phyloP scores from a whole-genome alignment of 495 filamentous ascomycete species.

The Aspergillus funiculosus region DNA sequence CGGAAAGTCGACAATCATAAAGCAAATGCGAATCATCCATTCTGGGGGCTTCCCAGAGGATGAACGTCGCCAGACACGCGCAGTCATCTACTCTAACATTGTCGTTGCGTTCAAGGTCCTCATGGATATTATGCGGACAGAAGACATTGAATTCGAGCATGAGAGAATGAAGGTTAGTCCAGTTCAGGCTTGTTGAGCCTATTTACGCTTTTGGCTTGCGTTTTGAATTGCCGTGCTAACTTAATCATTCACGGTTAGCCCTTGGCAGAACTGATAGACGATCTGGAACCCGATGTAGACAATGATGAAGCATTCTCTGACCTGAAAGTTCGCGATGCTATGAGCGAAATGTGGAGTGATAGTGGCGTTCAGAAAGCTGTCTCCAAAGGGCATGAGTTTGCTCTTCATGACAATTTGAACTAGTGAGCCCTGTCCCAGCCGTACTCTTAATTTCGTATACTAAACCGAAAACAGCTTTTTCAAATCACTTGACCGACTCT shows the following conservation, averaged over 20 bases:
- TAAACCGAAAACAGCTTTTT: constrained; percentile 68
- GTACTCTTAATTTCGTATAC: background rate
- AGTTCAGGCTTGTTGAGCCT: background rate
- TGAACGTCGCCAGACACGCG: constrained; percentile 87
- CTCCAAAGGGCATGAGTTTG: constrained; percentile 88
- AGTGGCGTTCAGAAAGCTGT: constrained; percentile 78
- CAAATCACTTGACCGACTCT: constrained; percentile 80
- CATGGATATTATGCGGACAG: constrained; percentile 87
- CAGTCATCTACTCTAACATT: constrained; percentile 91
- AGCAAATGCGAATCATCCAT: constrained; percentile 99
- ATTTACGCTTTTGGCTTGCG: background rate
- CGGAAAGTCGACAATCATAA: constrained; percentile 95
- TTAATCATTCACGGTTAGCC: constrained; percentile 21
- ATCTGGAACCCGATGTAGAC: constrained; percentile 65
- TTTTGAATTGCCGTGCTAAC: constrained; percentile 7
- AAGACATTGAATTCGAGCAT: constrained; percentile 68
- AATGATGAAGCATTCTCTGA: constrained; percentile 65
- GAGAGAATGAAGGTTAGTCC: constrained; percentile 65
- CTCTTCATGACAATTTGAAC: constrained; percentile 86
- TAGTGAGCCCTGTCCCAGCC: constrained; percentile 64
- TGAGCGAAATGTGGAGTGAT: constrained; percentile 82
- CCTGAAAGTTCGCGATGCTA: constrained; percentile 62
- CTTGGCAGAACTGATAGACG: constrained; percentile 31
- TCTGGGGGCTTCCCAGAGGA: constrained; percentile 84
- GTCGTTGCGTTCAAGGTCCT: constrained; percentile 84